Base-by-base conservation (phyloP, 1,284 basidiomycete genomes). In the Moesziomyces antarcticus region DNA sequence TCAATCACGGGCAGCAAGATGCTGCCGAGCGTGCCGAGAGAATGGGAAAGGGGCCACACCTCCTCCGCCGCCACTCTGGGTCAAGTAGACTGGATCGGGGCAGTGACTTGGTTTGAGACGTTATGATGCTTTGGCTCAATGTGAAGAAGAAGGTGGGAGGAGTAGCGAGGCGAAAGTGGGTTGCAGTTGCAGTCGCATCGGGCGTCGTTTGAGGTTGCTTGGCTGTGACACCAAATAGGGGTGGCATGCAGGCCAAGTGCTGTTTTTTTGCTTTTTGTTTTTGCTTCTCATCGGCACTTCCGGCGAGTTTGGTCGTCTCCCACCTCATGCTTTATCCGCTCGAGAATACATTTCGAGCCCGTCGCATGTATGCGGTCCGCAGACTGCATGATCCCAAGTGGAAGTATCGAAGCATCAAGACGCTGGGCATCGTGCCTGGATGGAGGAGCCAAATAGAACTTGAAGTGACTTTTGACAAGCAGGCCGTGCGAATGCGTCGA, bases 201-300 rank as follows among this genome's bases (percentile, higher is more conserved):
- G 37, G 37, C 30, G 37, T 40, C 6, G 25, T 16, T 40, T 16
- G 37, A 40, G 37, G 5, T 33, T 13, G 30, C 5, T 2, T 16
- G 37, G 37, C 33, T 40, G n/a, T 25, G 18, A 48, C 40, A 47
- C 57, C 44, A 22, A 22, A 68, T 68, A 68, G 65, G 65, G 65
- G 65, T 55, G 20, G 7, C 21, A 14, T 68, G 59, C 65, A 68
- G 57, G 41, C 50, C 9, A 11, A 27, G 22, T 35, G 11, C 8
- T 8, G 5, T 43, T 41, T 33, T 22, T 46, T 5, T 24, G 2
- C 22, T 55, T 49, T 33, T 22, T 43, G 41, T 24, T 30, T 9
- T 24, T 20, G 24, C 55, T 14, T 16, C 16, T 14, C 35, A 16
- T 40, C 37, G 37, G 37, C 14, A 40, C 14, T 4, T 40, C 37